Conservation (phyloP, 495 filamentous ascomycete species). For the Xylona heveae region DNA sequence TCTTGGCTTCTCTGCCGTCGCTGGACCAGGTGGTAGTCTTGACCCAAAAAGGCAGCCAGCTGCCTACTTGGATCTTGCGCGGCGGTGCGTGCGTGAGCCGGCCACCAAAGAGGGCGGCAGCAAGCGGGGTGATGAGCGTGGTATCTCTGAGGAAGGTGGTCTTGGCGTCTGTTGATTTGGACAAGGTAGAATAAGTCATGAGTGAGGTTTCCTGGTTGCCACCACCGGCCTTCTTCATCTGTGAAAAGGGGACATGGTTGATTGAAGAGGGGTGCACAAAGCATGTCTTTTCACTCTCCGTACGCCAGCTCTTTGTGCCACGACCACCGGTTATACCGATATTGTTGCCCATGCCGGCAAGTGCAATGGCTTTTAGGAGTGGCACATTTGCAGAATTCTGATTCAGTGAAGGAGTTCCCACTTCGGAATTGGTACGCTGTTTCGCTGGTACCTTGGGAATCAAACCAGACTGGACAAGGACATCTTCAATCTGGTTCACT, state of each 20-base stretch:
- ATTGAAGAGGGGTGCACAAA: slow-evolving; percentile 24
- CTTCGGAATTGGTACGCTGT: slow-evolving; percentile 13
- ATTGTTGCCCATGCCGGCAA: slow-evolving; percentile 28
- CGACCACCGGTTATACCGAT: slow-evolving; percentile 18
- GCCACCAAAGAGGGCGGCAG: slow-evolving; percentile 29
- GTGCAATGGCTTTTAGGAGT: slow-evolving; percentile 27
- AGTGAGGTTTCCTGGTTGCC: slow-evolving; percentile 10
- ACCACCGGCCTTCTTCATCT: slow-evolving; percentile 3
- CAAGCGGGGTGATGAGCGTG: slow-evolving; percentile 22
- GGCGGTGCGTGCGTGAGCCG: slow-evolving; percentile 13
- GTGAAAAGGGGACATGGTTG: slow-evolving; percentile 12
- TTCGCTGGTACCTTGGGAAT: slow-evolving; percentile 15
- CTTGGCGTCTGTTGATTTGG: slow-evolving; percentile 20
- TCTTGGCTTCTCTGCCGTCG: slow-evolving; percentile 15
- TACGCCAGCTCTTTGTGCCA: slow-evolving; percentile 15
- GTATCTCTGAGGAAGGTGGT: slow-evolving; percentile 22
- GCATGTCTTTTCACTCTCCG: slow-evolving; percentile 17
- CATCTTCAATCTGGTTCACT: slow-evolving; percentile 21
- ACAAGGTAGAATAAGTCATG: slow-evolving; percentile 18
- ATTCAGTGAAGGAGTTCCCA: slow-evolving; percentile 25
- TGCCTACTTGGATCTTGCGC: slow-evolving; percentile 20
- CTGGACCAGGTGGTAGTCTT: too few species aligned
- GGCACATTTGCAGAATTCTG: slow-evolving; percentile 22
- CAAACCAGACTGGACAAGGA: slow-evolving; percentile 21
- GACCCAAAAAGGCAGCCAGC: slow-evolving; percentile 25